These are phyloP conservation scores for Phialophora chinensis DNA, from an alignment of 2,329 filamentous ascomycete species.

Conservation along the genomic window DNA sequence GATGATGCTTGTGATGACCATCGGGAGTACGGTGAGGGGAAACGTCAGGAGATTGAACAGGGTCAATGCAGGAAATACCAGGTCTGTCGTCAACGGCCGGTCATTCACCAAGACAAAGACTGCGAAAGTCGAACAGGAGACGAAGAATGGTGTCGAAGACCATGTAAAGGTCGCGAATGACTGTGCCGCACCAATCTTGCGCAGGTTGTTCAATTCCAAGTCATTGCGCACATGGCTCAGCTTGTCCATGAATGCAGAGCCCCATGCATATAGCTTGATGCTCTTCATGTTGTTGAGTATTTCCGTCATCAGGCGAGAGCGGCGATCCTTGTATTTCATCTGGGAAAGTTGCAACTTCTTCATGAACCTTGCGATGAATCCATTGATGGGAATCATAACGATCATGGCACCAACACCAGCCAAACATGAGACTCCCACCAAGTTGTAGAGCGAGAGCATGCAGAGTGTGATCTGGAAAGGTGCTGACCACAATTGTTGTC, in stretches of 20 bases:
- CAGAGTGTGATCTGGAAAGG: slow-evolving; percentile 96
- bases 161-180: slow-evolving; percentile 97
- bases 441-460: slow-evolving; percentile 92
- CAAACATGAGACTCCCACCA: slow-evolving; percentile 95
- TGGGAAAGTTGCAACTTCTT: slow-evolving; percentile 93
- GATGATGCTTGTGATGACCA: slow-evolving; percentile 97
- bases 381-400: slow-evolving; percentile 95
- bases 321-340: slow-evolving; percentile 98
- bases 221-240: slow-evolving; percentile 96
- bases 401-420: slow-evolving; percentile 95
- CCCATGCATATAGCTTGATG: slow-evolving; percentile 98
- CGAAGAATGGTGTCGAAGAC: slow-evolving; percentile 95
- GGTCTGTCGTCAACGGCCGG: slow-evolving; percentile 83
- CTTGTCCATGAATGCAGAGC: slow-evolving; percentile 95
- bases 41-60: slow-evolving; percentile 97
- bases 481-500: slow-evolving; percentile 93
- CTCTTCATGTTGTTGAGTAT: slow-evolving; percentile 99
- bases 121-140: slow-evolving; percentile 94
- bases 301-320: slow-evolving; percentile 92
- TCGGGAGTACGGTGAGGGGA: slow-evolving; percentile 88
- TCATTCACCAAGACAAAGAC: slow-evolving; percentile 88
- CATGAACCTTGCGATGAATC: slow-evolving; percentile 88
- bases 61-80: slow-evolving; percentile 91
- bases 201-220: slow-evolving; percentile 89
- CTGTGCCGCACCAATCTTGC: slow-evolving; percentile 93